Conservation (phyloP, 306 rosid species). For the Benincasa hispida region DNA sequence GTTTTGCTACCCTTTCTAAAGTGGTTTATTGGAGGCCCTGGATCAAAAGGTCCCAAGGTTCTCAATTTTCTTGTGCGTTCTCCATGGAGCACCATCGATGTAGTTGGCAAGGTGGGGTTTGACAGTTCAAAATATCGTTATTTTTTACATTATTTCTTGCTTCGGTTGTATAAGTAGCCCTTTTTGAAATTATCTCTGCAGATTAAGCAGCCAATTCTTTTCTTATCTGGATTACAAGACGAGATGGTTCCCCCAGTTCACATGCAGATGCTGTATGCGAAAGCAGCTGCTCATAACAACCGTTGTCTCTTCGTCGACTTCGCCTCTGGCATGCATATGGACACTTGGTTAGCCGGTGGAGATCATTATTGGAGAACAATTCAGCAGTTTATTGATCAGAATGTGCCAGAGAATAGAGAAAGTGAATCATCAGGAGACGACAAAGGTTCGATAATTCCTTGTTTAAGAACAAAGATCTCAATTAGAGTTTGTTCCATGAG, state of each 20-base stretch:
- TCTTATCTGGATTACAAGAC: conserved; percentile 91
- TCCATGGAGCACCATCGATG: conserved; percentile 92
- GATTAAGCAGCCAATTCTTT: conserved; percentile 94
- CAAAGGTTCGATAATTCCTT: not conserved
- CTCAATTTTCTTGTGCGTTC: conserved; percentile 91
- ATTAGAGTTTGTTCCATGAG: not conserved
- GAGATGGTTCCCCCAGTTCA: conserved; percentile 96
- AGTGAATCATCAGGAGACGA: conserved; percentile 31
- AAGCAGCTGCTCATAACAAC: conserved; percentile 83
- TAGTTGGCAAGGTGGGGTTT: conserved; percentile 64
- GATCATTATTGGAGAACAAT: conserved; percentile 81
- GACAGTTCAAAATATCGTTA: not conserved
- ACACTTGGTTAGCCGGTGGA: conserved; percentile 92
- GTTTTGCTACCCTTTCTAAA: conserved; percentile 82
- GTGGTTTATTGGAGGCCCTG: conserved; percentile 89
- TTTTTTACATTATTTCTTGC: not conserved
- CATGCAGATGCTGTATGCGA: conserved; percentile 84
- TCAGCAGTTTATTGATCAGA: conserved; percentile 50
- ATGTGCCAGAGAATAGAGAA: conserved; percentile 38
- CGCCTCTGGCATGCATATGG: conserved; percentile 98
- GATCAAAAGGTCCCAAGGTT: conserved; percentile 56
- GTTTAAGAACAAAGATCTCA: not conserved
- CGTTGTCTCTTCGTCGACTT: conserved; percentile 64
- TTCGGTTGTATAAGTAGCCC: not conserved
- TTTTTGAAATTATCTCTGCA: conserved; percentile 22